Base-by-base conservation (phyloP, 192 early-diverging fungal species). In the Chytriomyces confervae region DNA sequence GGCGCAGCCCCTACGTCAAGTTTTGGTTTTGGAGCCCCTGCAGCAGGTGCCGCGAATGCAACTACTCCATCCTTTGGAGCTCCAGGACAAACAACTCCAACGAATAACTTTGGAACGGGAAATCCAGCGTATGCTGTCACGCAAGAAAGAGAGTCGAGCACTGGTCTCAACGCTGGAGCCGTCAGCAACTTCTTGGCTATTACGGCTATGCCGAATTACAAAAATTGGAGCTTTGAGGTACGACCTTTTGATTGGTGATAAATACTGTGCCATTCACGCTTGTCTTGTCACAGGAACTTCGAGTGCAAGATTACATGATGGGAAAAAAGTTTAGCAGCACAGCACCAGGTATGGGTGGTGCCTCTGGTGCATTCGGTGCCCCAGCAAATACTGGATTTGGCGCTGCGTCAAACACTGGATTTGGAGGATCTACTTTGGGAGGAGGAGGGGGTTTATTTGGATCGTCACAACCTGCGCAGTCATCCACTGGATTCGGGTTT, bases 191-290 rank as follows among this genome's bases (percentile, higher is more conserved):
- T 91, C 72, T 88, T 91, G 47, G 84, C 86, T 61, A 92, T 97
- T 62, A 87, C 90, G 49, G 93, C 94, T 29, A 97, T 96, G 95
- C 89, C 91, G 10, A 89, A 86, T 18, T 99, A 99, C 77, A 90
- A 89, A 68, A 89, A 86, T 36, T 96, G 84, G 78, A 97, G 94
- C 20, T 88, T 92, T 50, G 96, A 98, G 85, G 96, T 89, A 23
- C 16, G 50, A 10, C 44, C 29, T 27, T 45, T 46, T 29, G 46
- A 24, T 9, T 62, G 67, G 60, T 64, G 68, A 46, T 3, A 29
- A 61, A 20, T 45, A 20, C 62, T 62, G 45, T 57, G 7, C 68
- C 29, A 57, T 72, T 9, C 29, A 72, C 43, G 18, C 27, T 65
- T 65, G 11, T n/a, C 27, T 27, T 29, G 27, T 27, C 50, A 23